Conservation (phyloP, 2,329 filamentous ascomycete genomes). For the Pyrenochaeta sp. region DNA sequence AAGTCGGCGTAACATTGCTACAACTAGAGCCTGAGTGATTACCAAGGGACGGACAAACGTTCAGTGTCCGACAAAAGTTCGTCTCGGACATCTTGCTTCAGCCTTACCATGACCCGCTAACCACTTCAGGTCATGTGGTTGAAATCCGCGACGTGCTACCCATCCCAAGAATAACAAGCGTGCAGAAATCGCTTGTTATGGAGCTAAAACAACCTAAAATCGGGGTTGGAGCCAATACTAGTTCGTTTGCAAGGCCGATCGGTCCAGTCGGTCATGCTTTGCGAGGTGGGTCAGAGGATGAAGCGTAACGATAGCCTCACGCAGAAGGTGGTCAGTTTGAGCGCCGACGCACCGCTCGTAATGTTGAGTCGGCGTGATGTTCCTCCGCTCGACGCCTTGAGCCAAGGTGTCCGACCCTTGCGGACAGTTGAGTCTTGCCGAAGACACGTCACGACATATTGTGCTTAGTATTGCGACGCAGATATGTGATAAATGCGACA, state of each 20-base stretch:
- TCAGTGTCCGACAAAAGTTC: background rate
- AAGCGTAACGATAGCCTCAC: background rate
- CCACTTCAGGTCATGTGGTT: background rate
- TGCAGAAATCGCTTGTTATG: background rate
- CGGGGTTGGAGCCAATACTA: background rate
- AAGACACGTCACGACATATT: background rate
- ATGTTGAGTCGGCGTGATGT: background rate
- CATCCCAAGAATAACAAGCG: background rate
- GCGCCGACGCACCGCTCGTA: background rate
- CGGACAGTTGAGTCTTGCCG: background rate
- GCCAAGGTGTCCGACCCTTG: background rate
- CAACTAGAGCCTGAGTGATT: background rate
- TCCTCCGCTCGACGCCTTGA: background rate
- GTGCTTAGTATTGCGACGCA: background rate
- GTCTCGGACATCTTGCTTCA: background rate
- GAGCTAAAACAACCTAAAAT: background rate
- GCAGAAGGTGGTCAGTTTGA: background rate
- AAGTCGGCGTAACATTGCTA: background rate
- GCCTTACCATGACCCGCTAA: background rate
- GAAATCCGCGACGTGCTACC: background rate
- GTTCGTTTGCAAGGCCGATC: background rate
- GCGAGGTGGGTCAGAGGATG: background rate
- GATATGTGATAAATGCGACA: background rate
- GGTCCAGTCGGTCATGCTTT: background rate
- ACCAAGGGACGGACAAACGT: background rate